phyloP scores from a whole-genome alignment of 73 alveolate genomes.

The Halteria grandinella region DNA sequence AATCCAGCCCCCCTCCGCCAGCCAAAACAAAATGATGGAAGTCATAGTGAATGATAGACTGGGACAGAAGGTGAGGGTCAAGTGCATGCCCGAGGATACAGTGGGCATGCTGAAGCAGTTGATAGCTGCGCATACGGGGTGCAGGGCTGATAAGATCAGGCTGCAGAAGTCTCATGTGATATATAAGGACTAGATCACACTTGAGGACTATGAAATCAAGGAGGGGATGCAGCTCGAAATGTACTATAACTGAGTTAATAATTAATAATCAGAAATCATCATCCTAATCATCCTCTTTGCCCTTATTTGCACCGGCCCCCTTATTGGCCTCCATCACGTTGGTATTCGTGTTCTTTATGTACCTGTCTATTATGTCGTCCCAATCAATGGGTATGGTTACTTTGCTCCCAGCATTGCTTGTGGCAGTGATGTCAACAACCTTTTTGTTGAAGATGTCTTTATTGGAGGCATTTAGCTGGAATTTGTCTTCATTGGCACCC shows the following conservation, averaged over 20 bases:
- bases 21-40: slow-evolving; percentile 83
- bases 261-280: too few species aligned
- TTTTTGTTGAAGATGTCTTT: too few species aligned
- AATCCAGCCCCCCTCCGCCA: slow-evolving; percentile 31
- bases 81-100: slow-evolving; percentile 92
- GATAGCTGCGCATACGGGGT: slow-evolving; percentile 92
- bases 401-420: slow-evolving; percentile 4
- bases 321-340: too few species aligned
- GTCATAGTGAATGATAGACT: slow-evolving; percentile 90
- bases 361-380: slow-evolving; percentile 32
- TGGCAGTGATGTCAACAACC: too few species aligned
- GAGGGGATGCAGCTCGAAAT: slow-evolving; percentile 91
- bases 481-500: too few species aligned
- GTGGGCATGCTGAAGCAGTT: slow-evolving; percentile 85
- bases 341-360: slow-evolving; percentile 3
- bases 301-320: too few species aligned
- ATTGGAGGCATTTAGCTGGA: too few species aligned
- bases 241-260: slow-evolving; percentile 81
- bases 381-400: slow-evolving; percentile 48
- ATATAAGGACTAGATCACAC: slow-evolving; percentile 91
- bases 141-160: slow-evolving; percentile 89
- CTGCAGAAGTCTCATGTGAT: slow-evolving; percentile 85
- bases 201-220: slow-evolving; percentile 93
- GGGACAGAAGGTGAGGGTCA: slow-evolving; percentile 91
- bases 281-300: too few species aligned